Evolutionary conservation across 169 alveolate genomes (phyloP), one percentile per base, ranked within the genome.

Genomic region (Perkinsus marinus): DNA sequence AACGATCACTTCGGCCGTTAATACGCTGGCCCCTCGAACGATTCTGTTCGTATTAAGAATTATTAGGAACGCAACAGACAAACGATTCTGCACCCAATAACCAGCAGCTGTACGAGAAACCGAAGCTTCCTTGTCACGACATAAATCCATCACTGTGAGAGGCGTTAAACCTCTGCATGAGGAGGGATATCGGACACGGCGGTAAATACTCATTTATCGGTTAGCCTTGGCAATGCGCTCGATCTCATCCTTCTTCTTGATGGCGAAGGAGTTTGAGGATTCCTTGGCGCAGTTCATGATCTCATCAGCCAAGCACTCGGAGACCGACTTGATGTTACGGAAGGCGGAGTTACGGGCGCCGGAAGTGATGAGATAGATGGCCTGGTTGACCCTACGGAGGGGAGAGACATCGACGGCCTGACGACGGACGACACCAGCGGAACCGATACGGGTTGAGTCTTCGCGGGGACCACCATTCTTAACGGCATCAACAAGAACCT

Each of bases 381-480:
- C 99, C 94, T 97, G 99, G 96, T 99, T 99, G 90, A 99, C 99
- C 94, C 99, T 98, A 94, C 99, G 97, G 92, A 99, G 95, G 39
- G 99, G 99, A 39, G 99, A 97, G 92, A 99, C 99, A 94, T 98
- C 99, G 91, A 98, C 99, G 46, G 99, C 99, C 96, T 98, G 99
- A 92, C 99, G 96, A 93, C 99, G 97, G 90, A 98, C 99, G 68
- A 97, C 99, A 96, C 99, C 99, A 47, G 99, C 99, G 43, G 94
- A 93, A 9, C 94, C 94, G 47, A 93, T 92, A 0, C 92, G 90
- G 90, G 99, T 98, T 68, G 99, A 98, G 95, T 99, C 99, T 96
- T 99, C 99, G 92, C 99, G 97, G 69, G 99, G 99, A 34, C 99
- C 99, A 68, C 99, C 99, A 93, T 98, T 98, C 96, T 98, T 96